phyloP scores from a whole-genome alignment of 2,329 filamentous ascomycete species.

The Knufia fluminis region DNA sequence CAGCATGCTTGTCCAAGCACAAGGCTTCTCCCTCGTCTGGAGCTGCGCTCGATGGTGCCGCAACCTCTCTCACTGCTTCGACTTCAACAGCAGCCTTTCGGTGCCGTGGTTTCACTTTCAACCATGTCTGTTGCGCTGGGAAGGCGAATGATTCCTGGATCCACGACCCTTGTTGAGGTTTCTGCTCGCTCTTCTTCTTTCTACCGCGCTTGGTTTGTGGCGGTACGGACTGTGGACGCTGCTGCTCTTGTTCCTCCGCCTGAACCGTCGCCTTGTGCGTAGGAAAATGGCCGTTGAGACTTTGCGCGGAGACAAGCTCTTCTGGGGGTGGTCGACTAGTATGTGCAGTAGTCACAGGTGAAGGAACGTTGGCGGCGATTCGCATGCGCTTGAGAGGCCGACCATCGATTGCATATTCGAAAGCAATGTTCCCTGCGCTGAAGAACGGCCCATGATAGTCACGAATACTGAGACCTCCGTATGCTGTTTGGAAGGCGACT shows the following conservation, averaged over 20 bases:
- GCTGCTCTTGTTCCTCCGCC: background rate
- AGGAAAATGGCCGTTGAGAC: background rate
- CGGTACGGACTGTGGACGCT: conserved; percentile 3
- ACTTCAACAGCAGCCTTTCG: background rate
- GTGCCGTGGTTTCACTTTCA: conserved; percentile 3
- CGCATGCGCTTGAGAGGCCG: background rate
- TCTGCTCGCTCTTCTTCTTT: background rate
- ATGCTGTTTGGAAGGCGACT: background rate
- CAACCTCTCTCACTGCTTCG: background rate
- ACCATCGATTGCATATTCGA: background rate
- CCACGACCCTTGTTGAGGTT: background rate
- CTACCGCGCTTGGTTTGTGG: background rate
- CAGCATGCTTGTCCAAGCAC: conserved; percentile 8
- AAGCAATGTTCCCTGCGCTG: background rate
- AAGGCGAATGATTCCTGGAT: conserved; percentile 4
- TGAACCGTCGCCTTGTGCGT: background rate
- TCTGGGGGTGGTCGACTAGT: background rate
- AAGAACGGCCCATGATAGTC: background rate
- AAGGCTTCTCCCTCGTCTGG: conserved; percentile 3
- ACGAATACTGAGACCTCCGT: background rate
- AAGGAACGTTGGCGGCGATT: background rate
- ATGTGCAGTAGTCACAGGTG: background rate
- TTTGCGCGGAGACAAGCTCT: background rate
- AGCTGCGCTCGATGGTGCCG: background rate
- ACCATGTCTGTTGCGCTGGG: conserved; percentile 7